phyloP scores from a whole-genome alignment of 352 stramenopile genomes.

The Phytophthora foliorum region DNA sequence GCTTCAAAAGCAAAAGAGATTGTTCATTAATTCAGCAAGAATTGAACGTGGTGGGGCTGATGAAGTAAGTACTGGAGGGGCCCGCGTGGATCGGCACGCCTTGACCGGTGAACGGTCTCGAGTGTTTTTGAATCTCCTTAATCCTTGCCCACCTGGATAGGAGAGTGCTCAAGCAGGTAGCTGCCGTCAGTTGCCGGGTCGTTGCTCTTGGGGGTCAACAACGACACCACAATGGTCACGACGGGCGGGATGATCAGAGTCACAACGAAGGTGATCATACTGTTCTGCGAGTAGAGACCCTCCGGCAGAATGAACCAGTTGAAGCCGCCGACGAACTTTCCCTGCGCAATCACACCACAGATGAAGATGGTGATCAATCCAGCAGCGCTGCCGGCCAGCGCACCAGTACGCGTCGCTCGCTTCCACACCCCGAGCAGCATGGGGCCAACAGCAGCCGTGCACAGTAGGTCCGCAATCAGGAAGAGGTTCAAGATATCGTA shows the following conservation, averaged over 20 bases:
- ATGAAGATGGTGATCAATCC: slow-evolving; percentile 81
- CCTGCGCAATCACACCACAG: slow-evolving; percentile 61
- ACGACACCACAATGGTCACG: slow-evolving; percentile 66
- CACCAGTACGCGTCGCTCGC: slow-evolving; percentile 46
- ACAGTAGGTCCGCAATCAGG: slow-evolving; percentile 74
- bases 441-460: slow-evolving; percentile 64
- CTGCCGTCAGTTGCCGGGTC: slow-evolving; percentile 30
- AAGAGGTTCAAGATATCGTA: slow-evolving; percentile 74
- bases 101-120: background rate
- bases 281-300: slow-evolving; percentile 78
- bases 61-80: background rate
- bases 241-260: slow-evolving; percentile 68
- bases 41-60: background rate
- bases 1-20: background rate
- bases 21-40: background rate
- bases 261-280: slow-evolving; percentile 86
- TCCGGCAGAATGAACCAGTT: slow-evolving; percentile 83
- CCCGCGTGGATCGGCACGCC: background rate
- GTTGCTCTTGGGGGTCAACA: slow-evolving; percentile 44
- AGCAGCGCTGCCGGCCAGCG: slow-evolving; percentile 58
- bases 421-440: slow-evolving; percentile 73
- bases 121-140: background rate
- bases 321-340: slow-evolving; percentile 79
- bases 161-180: slow-evolving; percentile 35
- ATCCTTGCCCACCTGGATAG: slow-evolving; percentile 18